These are phyloP conservation scores for Trifolium fragiferum DNA, from an alignment of 306 rosid genomes.

Conservation along the genomic window DNA sequence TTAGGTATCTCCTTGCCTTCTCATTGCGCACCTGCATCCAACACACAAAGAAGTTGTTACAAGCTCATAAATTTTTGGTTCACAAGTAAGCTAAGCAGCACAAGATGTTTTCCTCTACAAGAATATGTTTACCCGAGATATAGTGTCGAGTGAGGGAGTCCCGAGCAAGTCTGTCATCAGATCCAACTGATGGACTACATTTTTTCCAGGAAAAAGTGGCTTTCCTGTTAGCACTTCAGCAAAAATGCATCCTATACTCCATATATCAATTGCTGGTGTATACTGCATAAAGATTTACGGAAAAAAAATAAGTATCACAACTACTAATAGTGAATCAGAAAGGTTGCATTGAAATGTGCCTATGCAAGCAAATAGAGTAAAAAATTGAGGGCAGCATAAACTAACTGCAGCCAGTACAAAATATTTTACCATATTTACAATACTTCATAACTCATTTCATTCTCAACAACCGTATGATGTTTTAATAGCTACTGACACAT, in stretches of 20 bases:
- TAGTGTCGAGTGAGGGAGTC: conserved; percentile 89
- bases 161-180: conserved; percentile 97
- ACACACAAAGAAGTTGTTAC: conserved; percentile 24
- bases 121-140: conserved; percentile 72
- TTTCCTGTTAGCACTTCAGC: conserved; percentile 92
- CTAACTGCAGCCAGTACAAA: not conserved
- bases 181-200: conserved; percentile 97
- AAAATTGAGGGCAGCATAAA: conserved; percentile 1
- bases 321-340: conserved; percentile 9
- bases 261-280: conserved; percentile 95
- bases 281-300: conserved; percentile 62
- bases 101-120: not conserved
- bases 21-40: conserved; percentile 85
- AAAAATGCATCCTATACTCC: conserved; percentile 98
- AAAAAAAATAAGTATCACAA: not conserved
- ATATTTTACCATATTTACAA: not conserved
- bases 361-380: conserved; percentile 20
- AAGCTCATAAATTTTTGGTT: not conserved
- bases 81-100: not conserved
- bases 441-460: not conserved
- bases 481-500: not conserved
- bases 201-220: conserved; percentile 98
- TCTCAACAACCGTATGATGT: not conserved
- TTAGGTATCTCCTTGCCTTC: conserved; percentile 91
- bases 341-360: not conserved